A percentile compares a stretch with the other conserved stretches of the same genome.
Conservation (phyloP, 2,329 filamentous ascomycete genomes). For the Macrophomina pseudophaseolina region DNA sequence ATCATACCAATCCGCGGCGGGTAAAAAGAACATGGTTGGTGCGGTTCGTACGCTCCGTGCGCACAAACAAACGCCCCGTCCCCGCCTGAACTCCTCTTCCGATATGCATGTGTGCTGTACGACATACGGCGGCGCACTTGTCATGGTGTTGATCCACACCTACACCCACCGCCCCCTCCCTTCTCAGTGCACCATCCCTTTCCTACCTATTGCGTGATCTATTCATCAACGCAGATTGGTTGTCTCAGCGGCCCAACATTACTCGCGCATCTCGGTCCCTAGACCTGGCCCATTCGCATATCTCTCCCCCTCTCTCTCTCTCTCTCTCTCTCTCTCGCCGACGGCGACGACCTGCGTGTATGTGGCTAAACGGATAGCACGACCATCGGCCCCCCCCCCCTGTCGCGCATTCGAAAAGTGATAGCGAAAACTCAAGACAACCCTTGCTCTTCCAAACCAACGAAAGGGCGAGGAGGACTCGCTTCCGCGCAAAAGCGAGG, state of each 20-base stretch:
- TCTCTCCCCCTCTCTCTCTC: neutral
- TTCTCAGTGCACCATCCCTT: neutral
- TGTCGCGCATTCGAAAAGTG: neutral
- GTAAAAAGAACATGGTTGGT: neutral
- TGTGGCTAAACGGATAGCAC: neutral
- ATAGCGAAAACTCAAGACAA: neutral
- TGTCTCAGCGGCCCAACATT: neutral
- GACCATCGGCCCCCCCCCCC: neutral
- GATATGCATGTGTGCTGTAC: neutral
- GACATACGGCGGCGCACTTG: neutral
- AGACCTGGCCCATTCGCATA: too few species aligned
- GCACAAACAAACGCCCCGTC: neutral
- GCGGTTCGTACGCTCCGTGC: neutral
- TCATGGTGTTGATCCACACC: neutral
- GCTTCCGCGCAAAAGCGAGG: too few species aligned
- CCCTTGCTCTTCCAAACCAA: too few species aligned
- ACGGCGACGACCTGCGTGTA: neutral
- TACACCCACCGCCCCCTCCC: neutral
- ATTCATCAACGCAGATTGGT: too few species aligned
- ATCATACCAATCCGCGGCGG: too few species aligned
- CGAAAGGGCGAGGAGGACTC: too few species aligned
- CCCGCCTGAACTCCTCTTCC: neutral
- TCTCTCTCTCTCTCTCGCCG: neutral
- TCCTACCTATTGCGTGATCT: neutral
- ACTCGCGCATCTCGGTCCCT: neutral